Percentiles rank a stretch among this genome's conserved stretches.
phyloP scores from a whole-genome alignment of 768 basidiomycete genomes.

The Pleurotus eryngii region DNA sequence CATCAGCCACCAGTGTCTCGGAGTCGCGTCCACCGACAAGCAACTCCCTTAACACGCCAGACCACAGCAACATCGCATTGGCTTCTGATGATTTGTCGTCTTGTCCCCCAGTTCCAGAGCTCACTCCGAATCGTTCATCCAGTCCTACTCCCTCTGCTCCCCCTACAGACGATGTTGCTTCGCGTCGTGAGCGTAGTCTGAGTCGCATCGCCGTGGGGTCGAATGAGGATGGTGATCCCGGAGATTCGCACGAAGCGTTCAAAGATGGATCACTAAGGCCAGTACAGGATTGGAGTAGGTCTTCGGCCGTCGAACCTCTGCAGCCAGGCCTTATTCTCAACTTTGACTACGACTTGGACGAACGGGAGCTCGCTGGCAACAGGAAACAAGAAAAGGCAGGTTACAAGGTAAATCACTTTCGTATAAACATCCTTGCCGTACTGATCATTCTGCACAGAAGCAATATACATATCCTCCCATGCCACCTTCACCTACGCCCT shows the following conservation, averaged over 20 bases:
- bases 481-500: conserved; percentile 41
- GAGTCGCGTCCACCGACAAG: too few relatives aligned
- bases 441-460: conserved; percentile 23
- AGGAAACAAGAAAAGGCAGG: conserved; percentile 22
- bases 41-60: too few relatives aligned
- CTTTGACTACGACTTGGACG: conserved; percentile 19
- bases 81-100: conserved; percentile 1
- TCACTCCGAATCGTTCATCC: conserved; percentile 63
- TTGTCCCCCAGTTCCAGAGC: conserved; percentile 46
- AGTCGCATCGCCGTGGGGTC: conserved; percentile 13
- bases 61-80: background rate
- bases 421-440: background rate
- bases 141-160: conserved; percentile 49
- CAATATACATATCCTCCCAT: conserved; percentile 35
- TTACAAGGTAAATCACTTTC: conserved; percentile 21
- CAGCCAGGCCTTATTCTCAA: conserved; percentile 40
- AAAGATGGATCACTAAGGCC: conserved; percentile 35
- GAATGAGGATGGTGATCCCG: conserved; percentile 26
- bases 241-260: conserved; percentile 18
- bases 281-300: conserved; percentile 41
- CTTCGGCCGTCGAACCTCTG: conserved; percentile 26
- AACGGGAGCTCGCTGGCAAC: conserved; percentile 9
- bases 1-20: conserved; percentile 4
- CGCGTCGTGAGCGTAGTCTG: conserved; percentile 14
- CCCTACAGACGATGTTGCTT: conserved; percentile 36